phyloP scores from a whole-genome alignment of 2,329 filamentous ascomycete genomes.

The Aspergillus japonicus region DNA sequence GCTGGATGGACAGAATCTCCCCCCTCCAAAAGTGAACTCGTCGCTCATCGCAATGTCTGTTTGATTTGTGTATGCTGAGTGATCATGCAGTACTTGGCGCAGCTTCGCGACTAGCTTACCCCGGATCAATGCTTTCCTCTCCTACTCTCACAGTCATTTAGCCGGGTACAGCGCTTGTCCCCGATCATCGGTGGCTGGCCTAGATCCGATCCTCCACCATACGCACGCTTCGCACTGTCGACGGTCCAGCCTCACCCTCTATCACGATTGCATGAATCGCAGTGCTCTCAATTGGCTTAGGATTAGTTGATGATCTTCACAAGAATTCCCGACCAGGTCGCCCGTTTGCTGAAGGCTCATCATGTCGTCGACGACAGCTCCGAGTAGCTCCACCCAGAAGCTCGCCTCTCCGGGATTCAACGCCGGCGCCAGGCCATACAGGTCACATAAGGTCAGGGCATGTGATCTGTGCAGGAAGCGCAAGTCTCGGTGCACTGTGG shows the following conservation, averaged over 20 bases:
- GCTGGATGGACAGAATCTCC: not conserved
- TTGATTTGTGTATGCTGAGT: not conserved
- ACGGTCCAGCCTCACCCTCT: not conserved
- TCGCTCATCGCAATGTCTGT: not conserved
- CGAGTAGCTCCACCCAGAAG: slow-evolving; percentile 33
- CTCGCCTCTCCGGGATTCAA: slow-evolving; percentile 38
- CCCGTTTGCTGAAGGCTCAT: slow-evolving; percentile 17
- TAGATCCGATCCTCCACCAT: not conserved
- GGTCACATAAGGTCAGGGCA: slow-evolving; percentile 61
- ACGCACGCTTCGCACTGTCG: not conserved
- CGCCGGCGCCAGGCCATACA: slow-evolving; percentile 54
- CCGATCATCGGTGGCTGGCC: not conserved
- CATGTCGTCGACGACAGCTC: slow-evolving; percentile 34
- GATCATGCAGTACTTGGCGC: not conserved
- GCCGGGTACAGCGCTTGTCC: not conserved
- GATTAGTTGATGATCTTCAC: not conserved
- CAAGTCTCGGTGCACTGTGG: slow-evolving; percentile 62
- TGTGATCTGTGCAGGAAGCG: slow-evolving; percentile 60
- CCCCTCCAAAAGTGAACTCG: not conserved
- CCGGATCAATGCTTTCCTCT: not conserved
- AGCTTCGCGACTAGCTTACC: not conserved
- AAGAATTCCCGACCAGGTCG: not conserved
- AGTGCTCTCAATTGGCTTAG: not conserved
- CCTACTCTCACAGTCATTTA: not conserved
- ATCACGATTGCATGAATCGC: not conserved